A percentile compares a stretch with the other conserved stretches of the same genome.
phyloP scores from a whole-genome alignment of 2,329 filamentous ascomycete species.

The Calonectria naviculata region DNA sequence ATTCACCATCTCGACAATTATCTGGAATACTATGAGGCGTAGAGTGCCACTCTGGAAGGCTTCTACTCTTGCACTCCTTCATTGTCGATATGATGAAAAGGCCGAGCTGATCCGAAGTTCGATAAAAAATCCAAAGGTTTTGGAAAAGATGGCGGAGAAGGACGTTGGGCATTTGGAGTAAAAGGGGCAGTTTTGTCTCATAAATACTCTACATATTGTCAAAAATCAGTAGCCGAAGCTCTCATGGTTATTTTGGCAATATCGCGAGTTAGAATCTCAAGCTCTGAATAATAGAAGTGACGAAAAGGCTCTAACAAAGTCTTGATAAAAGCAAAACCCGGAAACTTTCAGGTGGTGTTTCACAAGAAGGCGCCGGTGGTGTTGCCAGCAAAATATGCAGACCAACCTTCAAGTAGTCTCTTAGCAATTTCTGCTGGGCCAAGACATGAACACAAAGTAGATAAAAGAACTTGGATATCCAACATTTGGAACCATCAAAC shows the following conservation, averaged over 20 bases:
- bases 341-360: too few relatives aligned
- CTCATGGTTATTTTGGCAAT: not conserved
- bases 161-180: not conserved
- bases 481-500: not conserved
- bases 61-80: not conserved
- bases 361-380: too few relatives aligned
- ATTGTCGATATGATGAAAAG: not conserved
- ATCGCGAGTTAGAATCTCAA: too few relatives aligned
- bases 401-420: too few relatives aligned
- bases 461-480: not conserved
- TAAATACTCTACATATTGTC: not conserved
- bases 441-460: not conserved
- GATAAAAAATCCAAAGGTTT: not conserved
- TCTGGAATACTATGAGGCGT: not conserved
- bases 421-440: too few relatives aligned
- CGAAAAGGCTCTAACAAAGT: too few relatives aligned
- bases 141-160: not conserved
- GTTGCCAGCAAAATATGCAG: too few relatives aligned
- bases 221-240: not conserved
- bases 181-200: too few relatives aligned
- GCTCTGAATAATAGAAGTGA: too few relatives aligned
- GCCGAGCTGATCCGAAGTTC: not conserved
- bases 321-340: too few relatives aligned
- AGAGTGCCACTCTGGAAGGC: not conserved
- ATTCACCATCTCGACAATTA: not conserved